Percentiles rank a stretch among this genome's conserved stretches.
phyloP scores from a whole-genome alignment of 1,284 basidiomycete species.

The Schizophyllum commune region DNA sequence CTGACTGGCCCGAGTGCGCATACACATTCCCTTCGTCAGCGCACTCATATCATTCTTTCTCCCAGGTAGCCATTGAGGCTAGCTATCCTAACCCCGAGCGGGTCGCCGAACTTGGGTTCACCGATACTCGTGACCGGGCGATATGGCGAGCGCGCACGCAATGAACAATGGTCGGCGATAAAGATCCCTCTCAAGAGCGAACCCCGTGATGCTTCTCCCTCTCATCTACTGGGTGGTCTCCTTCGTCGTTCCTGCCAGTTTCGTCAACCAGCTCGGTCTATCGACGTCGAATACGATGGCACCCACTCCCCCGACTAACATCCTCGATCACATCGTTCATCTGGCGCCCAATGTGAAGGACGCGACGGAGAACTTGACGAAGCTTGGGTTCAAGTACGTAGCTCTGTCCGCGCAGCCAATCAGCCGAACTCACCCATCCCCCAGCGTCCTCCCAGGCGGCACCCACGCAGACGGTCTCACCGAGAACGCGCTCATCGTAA shows the following conservation, averaged over 20 bases:
- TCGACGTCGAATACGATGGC: neutral
- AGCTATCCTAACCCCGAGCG: too few relatives aligned
- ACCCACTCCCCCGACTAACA: slow-evolving; percentile 28
- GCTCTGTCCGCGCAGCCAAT: neutral
- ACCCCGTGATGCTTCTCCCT: neutral
- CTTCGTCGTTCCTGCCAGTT: neutral
- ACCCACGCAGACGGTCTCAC: slow-evolving; percentile 55
- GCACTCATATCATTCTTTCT: too few relatives aligned
- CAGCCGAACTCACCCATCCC: neutral
- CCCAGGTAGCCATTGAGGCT: too few relatives aligned
- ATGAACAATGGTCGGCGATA: too few relatives aligned
- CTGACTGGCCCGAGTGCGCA: too few relatives aligned
- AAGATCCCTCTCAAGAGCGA: neutral
- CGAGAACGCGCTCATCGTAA: slow-evolving; percentile 55
- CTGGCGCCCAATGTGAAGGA: slow-evolving; percentile 50
- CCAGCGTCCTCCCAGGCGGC: slow-evolving; percentile 56
- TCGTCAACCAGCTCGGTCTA: neutral
- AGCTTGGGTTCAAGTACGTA: slow-evolving; percentile 59
- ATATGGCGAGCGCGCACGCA: neutral
- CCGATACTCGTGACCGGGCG: neutral
- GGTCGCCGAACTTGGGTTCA: too few relatives aligned
- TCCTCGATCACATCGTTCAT: slow-evolving; percentile 61
- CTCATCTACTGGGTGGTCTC: neutral
- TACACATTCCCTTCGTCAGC: too few relatives aligned
- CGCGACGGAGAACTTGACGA: slow-evolving; percentile 42